These are phyloP conservation scores for Ophiostoma sp. DNA, from an alignment of 2,329 filamentous ascomycete species.

Conservation along the genomic window DNA sequence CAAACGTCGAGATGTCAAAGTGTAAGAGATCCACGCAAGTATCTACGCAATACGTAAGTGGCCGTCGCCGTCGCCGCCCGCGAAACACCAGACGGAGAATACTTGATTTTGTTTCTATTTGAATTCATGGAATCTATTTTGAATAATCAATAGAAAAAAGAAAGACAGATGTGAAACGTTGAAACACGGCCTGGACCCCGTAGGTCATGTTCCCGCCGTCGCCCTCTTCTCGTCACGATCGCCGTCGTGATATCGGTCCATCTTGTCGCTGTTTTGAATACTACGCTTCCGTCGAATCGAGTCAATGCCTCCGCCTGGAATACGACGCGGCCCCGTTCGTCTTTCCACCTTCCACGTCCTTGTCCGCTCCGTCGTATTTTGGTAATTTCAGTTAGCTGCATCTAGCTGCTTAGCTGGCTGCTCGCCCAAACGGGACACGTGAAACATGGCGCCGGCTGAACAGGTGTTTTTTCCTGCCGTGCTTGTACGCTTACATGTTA, in stretches of 20 bases:
- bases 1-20: too few relatives aligned
- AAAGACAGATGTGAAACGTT: not conserved
- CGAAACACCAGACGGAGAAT: not conserved
- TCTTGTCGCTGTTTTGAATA: too few relatives aligned
- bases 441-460: not conserved
- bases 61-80: too few relatives aligned
- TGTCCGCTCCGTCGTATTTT: not conserved
- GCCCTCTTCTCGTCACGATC: not conserved
- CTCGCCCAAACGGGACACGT: not conserved
- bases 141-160: not conserved
- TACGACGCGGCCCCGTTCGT: not conserved
- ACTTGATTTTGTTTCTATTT: constrained; percentile 1
- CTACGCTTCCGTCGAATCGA: not conserved
- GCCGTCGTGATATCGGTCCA: too few relatives aligned
- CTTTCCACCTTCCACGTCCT: not conserved
- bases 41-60: too few relatives aligned
- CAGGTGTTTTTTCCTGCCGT: not conserved
- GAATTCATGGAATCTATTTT: not conserved
- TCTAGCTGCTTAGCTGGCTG: not conserved
- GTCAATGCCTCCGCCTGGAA: not conserved
- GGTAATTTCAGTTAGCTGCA: not conserved
- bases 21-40: too few relatives aligned
- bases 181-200: not conserved
- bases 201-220: not conserved
- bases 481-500: not conserved